Base-by-base conservation (phyloP, 148 eudicot genomes). In the Limonium bicolor region DNA sequence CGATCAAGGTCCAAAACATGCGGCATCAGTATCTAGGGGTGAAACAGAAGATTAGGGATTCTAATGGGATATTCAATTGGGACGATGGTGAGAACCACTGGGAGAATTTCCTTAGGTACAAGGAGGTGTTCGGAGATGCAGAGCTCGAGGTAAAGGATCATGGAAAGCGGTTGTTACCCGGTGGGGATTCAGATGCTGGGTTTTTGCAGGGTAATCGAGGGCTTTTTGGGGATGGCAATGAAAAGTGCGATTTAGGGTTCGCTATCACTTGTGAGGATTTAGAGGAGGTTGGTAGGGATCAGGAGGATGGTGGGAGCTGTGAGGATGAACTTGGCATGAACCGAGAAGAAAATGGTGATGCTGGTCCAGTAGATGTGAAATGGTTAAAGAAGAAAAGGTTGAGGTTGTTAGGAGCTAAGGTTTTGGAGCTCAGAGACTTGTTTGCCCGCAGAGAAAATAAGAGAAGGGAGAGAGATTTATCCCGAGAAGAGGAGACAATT, bases 1-100 rank as follows among this genome's bases (percentile, higher is more conserved):
- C n/a, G n/a, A n/a, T n/a, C n/a, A 86, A 86, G 54, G 81, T 87
- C 12, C 96, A 87, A 53, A 87, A 87, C 63, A 87, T 87, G 96
- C 67, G 96, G 43, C 94, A 87, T 42, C 96, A 82, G 64, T 87
- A 82, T 55, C 30, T 87, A 56, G 96, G 96, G 18, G 94, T 87
- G 33, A 82, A 82, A 70, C 85, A 72, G 68, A 82, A 82, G 45
- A 78, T 76, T 45, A 56, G 77, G 54, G 58, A 53, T 36, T 57
- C 73, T 4, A 56, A 58, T 52, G 51, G 56, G 5, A 75, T 65
- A 32, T 82, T 73, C 57, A 71, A 73, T 51, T 86, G 94, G 96
- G 56, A 54, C 0, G 94, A 87, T 29, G 96, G 85, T 7, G 77
- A 68, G 47, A 58, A 76, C 58, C 88, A 79, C 25, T 82, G 94